A percentile compares a stretch with the other conserved stretches of the same genome.
phyloP scores from a whole-genome alignment of 306 rosid species.

The Heteromeles arbutifolia region DNA sequence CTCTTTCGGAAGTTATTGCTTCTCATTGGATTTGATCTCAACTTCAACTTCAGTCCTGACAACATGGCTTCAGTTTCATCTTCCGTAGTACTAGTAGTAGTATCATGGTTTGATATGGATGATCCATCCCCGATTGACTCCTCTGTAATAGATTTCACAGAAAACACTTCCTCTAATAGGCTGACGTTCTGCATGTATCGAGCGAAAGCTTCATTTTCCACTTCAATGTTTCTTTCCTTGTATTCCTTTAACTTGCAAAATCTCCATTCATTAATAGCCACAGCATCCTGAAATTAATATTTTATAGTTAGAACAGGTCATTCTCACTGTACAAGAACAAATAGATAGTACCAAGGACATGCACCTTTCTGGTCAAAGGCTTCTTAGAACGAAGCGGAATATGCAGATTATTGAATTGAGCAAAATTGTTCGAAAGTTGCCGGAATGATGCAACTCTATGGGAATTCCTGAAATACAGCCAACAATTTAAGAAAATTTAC shows the following conservation, averaged over 20 bases:
- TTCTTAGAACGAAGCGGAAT: conserved; percentile 66
- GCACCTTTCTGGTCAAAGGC: conserved; percentile 87
- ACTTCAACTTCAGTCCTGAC: conserved; percentile 54
- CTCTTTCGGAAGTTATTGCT: conserved; percentile 50
- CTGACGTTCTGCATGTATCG: conserved; percentile 77
- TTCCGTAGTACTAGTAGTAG: conserved; percentile 33
- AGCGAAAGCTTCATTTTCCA: conserved; percentile 80
- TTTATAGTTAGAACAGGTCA: conserved; percentile 23
- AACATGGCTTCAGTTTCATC: conserved; percentile 30
- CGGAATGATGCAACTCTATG: conserved; percentile 72
- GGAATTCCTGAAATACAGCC: conserved; percentile 54
- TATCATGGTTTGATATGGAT: conserved; percentile 29
- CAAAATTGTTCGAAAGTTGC: conserved; percentile 82
- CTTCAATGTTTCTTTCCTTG: conserved; percentile 63
- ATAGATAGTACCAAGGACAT: background rate
- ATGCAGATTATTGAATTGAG: conserved; percentile 82
- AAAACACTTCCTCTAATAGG: conserved; percentile 76
- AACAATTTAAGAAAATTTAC: conserved; percentile 20
- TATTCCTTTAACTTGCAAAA: conserved; percentile 79
- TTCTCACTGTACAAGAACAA: conserved; percentile 5
- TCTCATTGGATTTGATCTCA: conserved; percentile 52
- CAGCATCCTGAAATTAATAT: conserved; percentile 71
- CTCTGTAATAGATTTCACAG: conserved; percentile 41
- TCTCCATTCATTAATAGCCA: conserved; percentile 86
- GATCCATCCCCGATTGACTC: conserved; percentile 29